These are phyloP conservation scores for Delonix regia DNA, from an alignment of 306 rosid species.

Conservation along the genomic window DNA sequence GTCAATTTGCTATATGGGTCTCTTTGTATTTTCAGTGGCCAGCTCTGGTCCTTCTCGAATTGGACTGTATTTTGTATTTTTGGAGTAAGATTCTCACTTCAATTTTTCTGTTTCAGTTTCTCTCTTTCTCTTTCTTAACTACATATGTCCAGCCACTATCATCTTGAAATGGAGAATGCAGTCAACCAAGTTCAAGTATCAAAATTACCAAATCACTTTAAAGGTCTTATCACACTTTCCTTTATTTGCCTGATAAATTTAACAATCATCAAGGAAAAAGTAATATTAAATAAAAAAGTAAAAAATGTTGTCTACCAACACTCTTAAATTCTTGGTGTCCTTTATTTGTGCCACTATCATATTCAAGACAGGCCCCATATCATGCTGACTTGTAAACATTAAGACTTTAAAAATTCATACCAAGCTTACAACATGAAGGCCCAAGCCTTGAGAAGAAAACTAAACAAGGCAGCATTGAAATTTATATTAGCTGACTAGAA, in stretches of 20 bases:
- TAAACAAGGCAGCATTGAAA: not conserved
- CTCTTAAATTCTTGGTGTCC: not conserved
- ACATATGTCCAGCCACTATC: no score
- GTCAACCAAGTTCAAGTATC: not conserved
- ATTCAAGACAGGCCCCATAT: not conserved
- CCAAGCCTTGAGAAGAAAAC: not conserved
- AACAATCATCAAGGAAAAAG: not conserved
- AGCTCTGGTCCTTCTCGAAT: no score
- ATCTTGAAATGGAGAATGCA: not conserved
- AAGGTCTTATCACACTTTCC: not conserved
- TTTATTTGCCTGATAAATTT: not conserved
- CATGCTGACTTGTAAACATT: not conserved
- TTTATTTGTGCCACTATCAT: not conserved
- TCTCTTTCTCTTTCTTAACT: no score
- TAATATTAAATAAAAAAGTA: not conserved
- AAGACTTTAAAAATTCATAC: not conserved
- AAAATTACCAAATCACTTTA: not conserved
- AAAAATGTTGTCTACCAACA: not conserved
- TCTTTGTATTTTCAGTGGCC: no score
- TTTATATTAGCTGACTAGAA: not conserved
- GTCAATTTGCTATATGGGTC: no score
- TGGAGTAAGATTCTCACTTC: no score
- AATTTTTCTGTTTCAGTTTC: no score
- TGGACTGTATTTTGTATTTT: no score
- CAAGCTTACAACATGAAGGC: not conserved